Evolutionary conservation across 73 alveolate genomes (phyloP), one percentile per base, ranked within the genome.

Genomic region (Paramecium bursaria): DNA sequence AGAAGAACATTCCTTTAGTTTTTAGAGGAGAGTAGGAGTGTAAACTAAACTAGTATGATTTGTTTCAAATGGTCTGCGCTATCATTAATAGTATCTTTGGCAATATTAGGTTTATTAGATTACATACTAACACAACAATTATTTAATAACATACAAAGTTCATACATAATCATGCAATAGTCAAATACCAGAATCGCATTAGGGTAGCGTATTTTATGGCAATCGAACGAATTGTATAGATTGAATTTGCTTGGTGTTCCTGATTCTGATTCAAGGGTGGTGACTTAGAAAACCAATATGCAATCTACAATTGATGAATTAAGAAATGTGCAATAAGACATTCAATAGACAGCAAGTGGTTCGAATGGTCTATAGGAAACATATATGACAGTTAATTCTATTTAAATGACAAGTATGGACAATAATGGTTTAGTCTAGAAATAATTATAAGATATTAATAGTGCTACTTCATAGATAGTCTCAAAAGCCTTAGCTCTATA

Each of bases 51-150:
- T 23, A 79, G 89, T 46, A 44, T 79, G 89, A 42, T 53, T 42
- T 26, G 75, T 42, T 79, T 79, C 54, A 54, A 79, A 53, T 79
- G 89, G 89, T 49, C 79, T 52, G 89, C 85, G 15, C 85, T 73
- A 30, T 14, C 44, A 3, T 25, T 79, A 17, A 48, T 79, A 3
- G 27, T 79, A 2, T 33, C 52, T 54, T 53, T 79, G 14, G 80
- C 73, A 22, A 46, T 79, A 5, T 55, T 79, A 17, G 89, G 85
- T 3, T 42, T 79, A 15, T 53, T 79, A 17, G 76, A 79, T 53
- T 79, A 79, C 46, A 42, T 79, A 21, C 25, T 53, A 54, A 53
- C 89, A 0, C 51, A 79, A 50, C 5, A 53, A 23, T 51, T 79
- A 27, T 79, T 79, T 53, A 42, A 54, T 4, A 42, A 49, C 26